Percentiles rank a stretch among this genome's conserved stretches.
Evolutionary conservation across 2,329 filamentous ascomycete species (phyloP).

Genomic region (Dothistroma septosporum): DNA sequence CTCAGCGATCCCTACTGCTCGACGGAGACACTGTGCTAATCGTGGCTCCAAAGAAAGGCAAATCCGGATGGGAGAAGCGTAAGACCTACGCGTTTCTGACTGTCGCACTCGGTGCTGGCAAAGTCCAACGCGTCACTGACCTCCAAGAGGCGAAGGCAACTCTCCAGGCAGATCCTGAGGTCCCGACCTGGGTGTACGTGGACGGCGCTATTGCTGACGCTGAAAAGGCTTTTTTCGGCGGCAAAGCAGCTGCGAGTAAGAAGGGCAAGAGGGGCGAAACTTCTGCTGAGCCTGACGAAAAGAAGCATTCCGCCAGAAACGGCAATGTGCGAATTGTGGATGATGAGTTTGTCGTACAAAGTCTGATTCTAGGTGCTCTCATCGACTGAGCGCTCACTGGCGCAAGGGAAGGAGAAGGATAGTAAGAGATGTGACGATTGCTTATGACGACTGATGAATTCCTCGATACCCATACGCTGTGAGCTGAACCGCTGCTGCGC

Average conservation of each 20-base stretch:
- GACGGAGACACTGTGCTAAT: slow-evolving; percentile 67
- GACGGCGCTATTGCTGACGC: slow-evolving; percentile 59
- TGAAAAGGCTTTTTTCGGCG: slow-evolving; percentile 47
- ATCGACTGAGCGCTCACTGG: slow-evolving; percentile 47
- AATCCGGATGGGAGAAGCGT: slow-evolving; percentile 56
- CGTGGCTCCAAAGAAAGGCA: slow-evolving; percentile 57
- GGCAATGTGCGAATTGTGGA: slow-evolving; percentile 64
- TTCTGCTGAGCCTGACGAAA: slow-evolving; percentile 18
- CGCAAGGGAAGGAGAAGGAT: neutral
- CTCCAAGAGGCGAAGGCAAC: slow-evolving; percentile 60
- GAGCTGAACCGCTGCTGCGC: neutral
- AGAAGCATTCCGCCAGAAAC: slow-evolving; percentile 36
- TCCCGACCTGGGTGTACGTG: slow-evolving; percentile 76
- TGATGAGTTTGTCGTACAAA: slow-evolving; percentile 88
- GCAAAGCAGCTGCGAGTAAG: slow-evolving; percentile 29
- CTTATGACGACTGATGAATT: slow-evolving; percentile 3
- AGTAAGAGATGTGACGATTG: neutral
- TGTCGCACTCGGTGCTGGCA: slow-evolving; percentile 68
- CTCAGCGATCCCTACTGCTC: slow-evolving; percentile 37
- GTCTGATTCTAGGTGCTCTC: slow-evolving; percentile 77
- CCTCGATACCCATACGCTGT: slow-evolving; percentile 2
- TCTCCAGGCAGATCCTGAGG: slow-evolving; percentile 50
- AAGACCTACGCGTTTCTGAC: slow-evolving; percentile 76
- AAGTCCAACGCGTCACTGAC: slow-evolving; percentile 61
- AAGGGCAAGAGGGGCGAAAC: slow-evolving; percentile 45